phyloP scores from a whole-genome alignment of 345 rosid species.

The Melastoma malabathricum region DNA sequence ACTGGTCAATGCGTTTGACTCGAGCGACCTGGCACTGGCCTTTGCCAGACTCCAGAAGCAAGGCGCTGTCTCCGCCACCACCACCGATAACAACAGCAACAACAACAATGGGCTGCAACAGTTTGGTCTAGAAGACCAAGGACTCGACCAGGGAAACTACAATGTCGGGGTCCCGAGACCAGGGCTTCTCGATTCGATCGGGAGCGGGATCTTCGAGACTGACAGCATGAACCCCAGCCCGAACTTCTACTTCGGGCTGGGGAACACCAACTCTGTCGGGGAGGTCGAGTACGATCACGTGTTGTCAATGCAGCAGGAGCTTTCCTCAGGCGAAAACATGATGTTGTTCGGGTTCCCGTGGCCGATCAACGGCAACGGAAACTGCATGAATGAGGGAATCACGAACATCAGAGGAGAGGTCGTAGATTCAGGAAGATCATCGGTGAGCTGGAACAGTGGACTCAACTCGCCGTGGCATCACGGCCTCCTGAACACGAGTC shows the following conservation, averaged over 20 bases:
- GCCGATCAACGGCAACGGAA: slow-evolving; percentile 22
- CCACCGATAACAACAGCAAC: no score
- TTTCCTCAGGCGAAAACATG: slow-evolving; percentile 26
- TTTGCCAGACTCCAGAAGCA: slow-evolving; percentile 59
- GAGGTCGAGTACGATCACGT: slow-evolving; percentile 25
- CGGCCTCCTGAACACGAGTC: slow-evolving; percentile 3
- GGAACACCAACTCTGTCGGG: slow-evolving; percentile 18
- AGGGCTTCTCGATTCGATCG: slow-evolving; percentile 17
- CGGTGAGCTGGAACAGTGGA: slow-evolving; percentile 7
- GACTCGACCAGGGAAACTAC: slow-evolving; percentile 1
- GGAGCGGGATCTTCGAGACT: slow-evolving; percentile 32
- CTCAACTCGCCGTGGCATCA: slow-evolving; percentile 6
- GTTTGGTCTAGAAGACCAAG: slow-evolving; percentile 42
- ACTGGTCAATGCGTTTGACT: slow-evolving; percentile 31
- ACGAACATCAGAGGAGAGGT: no score
- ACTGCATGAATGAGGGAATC: no score
- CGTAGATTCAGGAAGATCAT: slow-evolving; percentile 1
- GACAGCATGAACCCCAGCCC: slow-evolving; percentile 19
- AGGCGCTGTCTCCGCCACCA: slow-evolving; percentile 4
- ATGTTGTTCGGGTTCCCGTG: slow-evolving; percentile 63
- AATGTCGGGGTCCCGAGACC: no score
- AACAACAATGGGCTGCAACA: slow-evolving; percentile 9
- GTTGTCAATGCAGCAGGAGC: slow-evolving; percentile 56
- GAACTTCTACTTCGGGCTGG: slow-evolving; percentile 31
- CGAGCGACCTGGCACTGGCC: slow-evolving; percentile 62